Base-by-base conservation (phyloP, 441 rosid species). In the Corymbia citriodora region DNA sequence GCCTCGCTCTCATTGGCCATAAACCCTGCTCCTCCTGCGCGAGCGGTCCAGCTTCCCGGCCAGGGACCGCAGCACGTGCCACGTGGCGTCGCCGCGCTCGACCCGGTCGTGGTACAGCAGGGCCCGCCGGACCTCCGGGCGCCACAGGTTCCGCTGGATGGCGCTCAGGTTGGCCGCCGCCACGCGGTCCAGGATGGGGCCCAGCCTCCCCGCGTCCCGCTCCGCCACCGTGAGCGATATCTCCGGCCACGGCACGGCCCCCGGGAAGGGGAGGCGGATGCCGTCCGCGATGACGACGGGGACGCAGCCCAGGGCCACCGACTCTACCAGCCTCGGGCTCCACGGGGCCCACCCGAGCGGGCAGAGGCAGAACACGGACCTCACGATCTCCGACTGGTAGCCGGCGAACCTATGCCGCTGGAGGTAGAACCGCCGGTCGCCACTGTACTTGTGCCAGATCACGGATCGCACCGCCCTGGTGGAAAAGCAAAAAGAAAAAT, bases 311-410 rank as follows among this genome's bases (percentile, higher is more conserved):
- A 98, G 94, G 0, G 89, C 97, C 14, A 96, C 97, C 0, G 99
- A 95, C 90, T 98, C 99, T 11, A 97, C 99, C 25, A 98, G 94
- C 81, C 99, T 94, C 10, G 99, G 99, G 59, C 98, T 98, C 99
- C 99, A 98, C 4, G 99, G 99, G 91, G 99, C 99, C 99, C 99
- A 98, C 55, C 99, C 99, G 0, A 98, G 94, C 1, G 99, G 99
- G 88, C 99, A 97, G 45, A 98, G 90, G 90, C 99, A 98, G 88
- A 97, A 98, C 53, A 96, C 96, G 1, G 99, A 98, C 55, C 98
- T 95, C 18, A 91, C 95, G 12, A 98, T 97, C 89, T 98, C 99
- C 88, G 97, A 94, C 93, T 95, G 98, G 97, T 95, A 98, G 89
- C 97, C 97, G 92, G 94, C 88, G 33, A 97, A 96, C 88, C 97